phyloP scores from a whole-genome alignment of 805 yeast genomes.

The Candida xyloterini region DNA sequence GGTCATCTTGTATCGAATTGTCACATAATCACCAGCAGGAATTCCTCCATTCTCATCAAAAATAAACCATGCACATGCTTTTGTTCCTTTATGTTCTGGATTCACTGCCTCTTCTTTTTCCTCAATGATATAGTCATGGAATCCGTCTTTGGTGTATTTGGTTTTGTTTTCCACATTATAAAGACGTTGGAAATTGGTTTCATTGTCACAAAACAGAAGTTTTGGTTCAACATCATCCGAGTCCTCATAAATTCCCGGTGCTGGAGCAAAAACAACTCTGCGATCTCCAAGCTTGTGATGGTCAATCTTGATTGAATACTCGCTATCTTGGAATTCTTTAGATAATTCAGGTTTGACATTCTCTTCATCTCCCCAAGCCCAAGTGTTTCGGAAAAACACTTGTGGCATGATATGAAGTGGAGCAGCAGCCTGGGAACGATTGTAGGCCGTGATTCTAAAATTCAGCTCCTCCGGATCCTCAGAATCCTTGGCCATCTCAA shows the following conservation, averaged over 20 bases:
- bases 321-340: slow-evolving; percentile 37
- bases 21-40: slow-evolving; percentile 84
- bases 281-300: slow-evolving; percentile 70
- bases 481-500: slow-evolving; percentile 85
- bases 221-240: slow-evolving; percentile 70
- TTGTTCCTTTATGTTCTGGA: slow-evolving; percentile 72
- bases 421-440: slow-evolving; percentile 79
- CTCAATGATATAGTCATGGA: slow-evolving; percentile 76
- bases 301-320: slow-evolving; percentile 52
- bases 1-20: slow-evolving; percentile 69
- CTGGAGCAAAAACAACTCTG: slow-evolving; percentile 71
- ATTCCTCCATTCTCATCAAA: slow-evolving; percentile 76
- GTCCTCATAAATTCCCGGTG: slow-evolving; percentile 66
- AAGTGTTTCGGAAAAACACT: slow-evolving; percentile 78
- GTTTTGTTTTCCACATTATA: slow-evolving; percentile 61
- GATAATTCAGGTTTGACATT: slow-evolving; percentile 48
- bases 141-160: slow-evolving; percentile 78
- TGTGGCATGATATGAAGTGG: slow-evolving; percentile 87
- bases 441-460: slow-evolving; percentile 85
- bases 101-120: slow-evolving; percentile 60
- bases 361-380: slow-evolving; percentile 80
- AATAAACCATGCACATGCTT: slow-evolving; percentile 78
- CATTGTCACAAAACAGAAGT: slow-evolving; percentile 84
- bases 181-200: slow-evolving; percentile 68
- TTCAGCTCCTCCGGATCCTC: slow-evolving; percentile 75